Conservation (phyloP, 106 monocot genomes). For the Iris macrosiphon region DNA sequence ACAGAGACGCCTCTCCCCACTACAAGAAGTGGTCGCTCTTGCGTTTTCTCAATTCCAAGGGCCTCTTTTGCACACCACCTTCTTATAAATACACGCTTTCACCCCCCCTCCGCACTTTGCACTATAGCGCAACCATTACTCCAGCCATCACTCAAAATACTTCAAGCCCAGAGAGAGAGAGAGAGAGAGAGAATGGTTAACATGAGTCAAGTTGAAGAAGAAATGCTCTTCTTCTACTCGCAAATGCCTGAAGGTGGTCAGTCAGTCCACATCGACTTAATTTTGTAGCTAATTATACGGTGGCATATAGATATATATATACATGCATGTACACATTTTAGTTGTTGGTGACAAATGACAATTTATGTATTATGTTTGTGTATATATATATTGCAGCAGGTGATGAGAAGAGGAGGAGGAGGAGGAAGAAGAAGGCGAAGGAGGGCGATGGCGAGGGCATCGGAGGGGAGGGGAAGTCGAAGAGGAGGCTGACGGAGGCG, state of each 20-base stretch:
- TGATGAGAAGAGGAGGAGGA: constrained; percentile 15
- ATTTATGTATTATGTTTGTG: neutral
- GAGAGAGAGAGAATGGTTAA: neutral
- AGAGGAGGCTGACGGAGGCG: constrained; percentile 47
- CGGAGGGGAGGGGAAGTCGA: constrained; percentile 25
- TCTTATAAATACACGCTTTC: constrained; percentile 7
- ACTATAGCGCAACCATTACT: neutral
- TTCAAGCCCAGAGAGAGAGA: too few species aligned
- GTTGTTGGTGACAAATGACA: too few species aligned
- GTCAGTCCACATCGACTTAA: too few species aligned
- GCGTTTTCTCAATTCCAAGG: neutral
- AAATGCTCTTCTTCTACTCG: neutral
- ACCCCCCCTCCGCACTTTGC: neutral
- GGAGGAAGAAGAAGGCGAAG: constrained; percentile 24
- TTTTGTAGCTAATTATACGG: too few species aligned
- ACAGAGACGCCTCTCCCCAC: neutral
- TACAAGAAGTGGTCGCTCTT: neutral
- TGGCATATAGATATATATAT: too few species aligned
- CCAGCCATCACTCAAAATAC: neutral
- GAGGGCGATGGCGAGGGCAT: neutral
- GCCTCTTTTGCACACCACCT: neutral
- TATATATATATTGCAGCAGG: constrained; percentile 6
- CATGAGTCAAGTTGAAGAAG: constrained; percentile 6
- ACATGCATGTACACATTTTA: too few species aligned
- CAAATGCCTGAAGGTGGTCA: constrained; percentile 19